Base-by-base conservation (phyloP, 257 asterid genomes). In the Plantago elongata region DNA sequence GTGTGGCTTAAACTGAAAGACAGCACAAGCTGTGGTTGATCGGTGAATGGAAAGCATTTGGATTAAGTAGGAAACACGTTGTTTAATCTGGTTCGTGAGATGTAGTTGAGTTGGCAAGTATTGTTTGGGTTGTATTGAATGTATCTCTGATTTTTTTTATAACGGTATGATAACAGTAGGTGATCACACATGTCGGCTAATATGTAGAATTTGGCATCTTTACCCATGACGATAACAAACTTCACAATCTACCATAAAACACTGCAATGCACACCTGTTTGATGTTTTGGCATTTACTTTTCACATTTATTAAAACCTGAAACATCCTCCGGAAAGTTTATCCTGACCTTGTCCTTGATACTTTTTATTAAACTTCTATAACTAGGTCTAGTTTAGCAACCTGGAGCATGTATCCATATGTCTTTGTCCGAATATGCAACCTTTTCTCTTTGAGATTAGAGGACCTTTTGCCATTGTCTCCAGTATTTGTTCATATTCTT, bases 401-500 rank as follows among this genome's bases (percentile, higher is more conserved):
- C 48, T 27, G 38, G 27, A 63, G 16, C 27, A 29, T 46, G 37
- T 18, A 51, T 30, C 62, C 74, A 62, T 30, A 45, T 56, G 42
- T 54, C 44, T 38, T 69, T 64, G 14, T 61, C 48, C 50, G 15
- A 6, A 11, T 45, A 22, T 4, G 16, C 44, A 40, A 13, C 40
- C n/a, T 46, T 16, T 38, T 13, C 4, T 18, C 54, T 48, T 65
- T 57, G 54, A 3, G 47, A 12, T 14, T 56, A 34, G 57, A 48
- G 57, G 14, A 29, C 9, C n/a, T 40, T 15, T 65, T 54, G 17
- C 43, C 45, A 38, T 65, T 56, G 40, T 45, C 46, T 40, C 44
- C 47, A 43, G 45, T 57, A 62, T 49, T 27, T 49, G 51, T 29
- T 34, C 51, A 48, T 54, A 62, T 44, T 62, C 56, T 63, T 64